phyloP scores from a whole-genome alignment of 768 basidiomycete genomes.

The Amanita exitialis region DNA sequence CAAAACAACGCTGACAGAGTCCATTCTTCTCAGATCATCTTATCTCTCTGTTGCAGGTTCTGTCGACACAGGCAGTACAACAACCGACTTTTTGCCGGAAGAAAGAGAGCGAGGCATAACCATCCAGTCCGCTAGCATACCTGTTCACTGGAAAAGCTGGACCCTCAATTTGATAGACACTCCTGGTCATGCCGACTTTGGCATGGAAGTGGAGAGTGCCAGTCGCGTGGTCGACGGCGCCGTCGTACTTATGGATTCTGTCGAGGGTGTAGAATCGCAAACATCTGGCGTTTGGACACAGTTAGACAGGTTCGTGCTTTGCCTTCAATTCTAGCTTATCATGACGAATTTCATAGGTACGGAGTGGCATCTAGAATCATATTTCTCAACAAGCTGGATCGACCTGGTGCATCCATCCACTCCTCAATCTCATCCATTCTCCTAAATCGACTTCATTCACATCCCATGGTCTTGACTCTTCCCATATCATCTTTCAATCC shows the following conservation, averaged over 20 bases:
- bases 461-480: conserved; percentile 58
- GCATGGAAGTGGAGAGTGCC: conserved; percentile 95
- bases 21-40: conserved; percentile 66
- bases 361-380: conserved; percentile 69
- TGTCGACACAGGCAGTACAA: conserved; percentile 86
- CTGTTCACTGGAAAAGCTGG: conserved; percentile 79
- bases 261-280: conserved; percentile 87
- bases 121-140: conserved; percentile 87
- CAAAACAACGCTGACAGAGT: conserved; percentile 85
- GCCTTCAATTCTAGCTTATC: conserved; percentile 5
- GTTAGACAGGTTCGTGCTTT: conserved; percentile 56
- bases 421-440: conserved; percentile 66
- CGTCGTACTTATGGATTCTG: conserved; percentile 80
- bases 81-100: conserved; percentile 82
- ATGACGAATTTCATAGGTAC: conserved; percentile 38
- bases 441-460: conserved; percentile 64
- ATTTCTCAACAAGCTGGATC: conserved; percentile 84
- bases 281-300: conserved; percentile 87
- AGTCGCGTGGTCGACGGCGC: conserved; percentile 87
- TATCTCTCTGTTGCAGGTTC: conserved; percentile 70
- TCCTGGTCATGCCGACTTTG: conserved; percentile 89
- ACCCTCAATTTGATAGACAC: conserved; percentile 85
- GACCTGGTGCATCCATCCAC: conserved; percentile 74
- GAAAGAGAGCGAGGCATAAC: conserved; percentile 89
- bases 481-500: conserved; percentile 73